Base-by-base conservation (phyloP, 2,329 filamentous ascomycete species). In the Neofusicoccum parvum region DNA sequence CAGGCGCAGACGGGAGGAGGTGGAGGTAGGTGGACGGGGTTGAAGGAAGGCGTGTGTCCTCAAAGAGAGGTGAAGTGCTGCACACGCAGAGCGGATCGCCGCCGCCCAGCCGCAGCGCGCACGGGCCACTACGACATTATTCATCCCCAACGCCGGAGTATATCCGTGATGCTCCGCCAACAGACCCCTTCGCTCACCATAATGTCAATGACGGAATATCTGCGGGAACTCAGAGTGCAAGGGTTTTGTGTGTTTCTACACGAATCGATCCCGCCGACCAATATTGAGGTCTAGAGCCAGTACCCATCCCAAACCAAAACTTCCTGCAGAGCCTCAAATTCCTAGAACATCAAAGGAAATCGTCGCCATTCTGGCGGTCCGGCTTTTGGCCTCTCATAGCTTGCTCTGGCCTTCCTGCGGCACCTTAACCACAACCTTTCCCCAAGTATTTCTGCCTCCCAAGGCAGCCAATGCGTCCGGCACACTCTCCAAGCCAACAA, bases 371-470 rank as follows among this genome's bases (percentile, higher is more conserved):
- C 37, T 39, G 14, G 14, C 37, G 14, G 37, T 12, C 37, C 9
- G 14, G 9, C 11, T 17, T 45, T 15, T 15, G 14, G 3, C 27
- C 15, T n/a, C 34, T 45, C 48, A 78, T 9, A 79, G 75, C 70
- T 77, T 79, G 46, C 75, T 78, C 39, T 70, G 70, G 2, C 73
- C 74, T 12, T 77, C 74, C 64, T 93, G 91, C 1, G 90, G 88
- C 48, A 98, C 83, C 79, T 92, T 92, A 20, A 97, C 89, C 1
- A 97, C 92, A 0, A 98, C 94, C 84, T 98, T 98, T 0, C 94
- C 94, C 94, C 94, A 98, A 1, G 93, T 97, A 59, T 90, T 91
- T 67, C 94, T 84, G 1, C 87, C 87, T 1, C 92, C 94, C 64
- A 98, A 79, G 2, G 91, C 91, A 72, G 89, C 83, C 72, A 98